Base-by-base conservation (phyloP, 2,329 filamentous ascomycete species). In the Pseudocercospora fuligena region DNA sequence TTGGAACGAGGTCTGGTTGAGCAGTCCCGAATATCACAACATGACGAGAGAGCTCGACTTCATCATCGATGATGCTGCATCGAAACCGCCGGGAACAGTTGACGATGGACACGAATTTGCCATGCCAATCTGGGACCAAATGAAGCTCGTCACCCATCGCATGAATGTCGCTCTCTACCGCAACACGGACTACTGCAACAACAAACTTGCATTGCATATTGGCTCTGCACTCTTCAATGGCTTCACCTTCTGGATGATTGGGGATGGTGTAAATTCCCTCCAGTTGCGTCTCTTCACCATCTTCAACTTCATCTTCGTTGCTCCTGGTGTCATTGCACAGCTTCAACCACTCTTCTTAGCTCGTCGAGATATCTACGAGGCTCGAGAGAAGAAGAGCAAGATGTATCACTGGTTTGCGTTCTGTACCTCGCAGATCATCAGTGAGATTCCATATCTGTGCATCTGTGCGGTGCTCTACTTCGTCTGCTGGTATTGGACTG, bases 341-440 rank as follows among this genome's bases (percentile, higher is more conserved):
- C 86, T 88, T 53, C 86, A 88, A 76, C 87, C 87, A 2, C 80
- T 86, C 51, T 89, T 88, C 75, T 80, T 86, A 60, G 86, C 85
- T 5, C 85, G 87, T 71, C 83, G 86, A 29, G 82, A 85, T 11
- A 80, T 89, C 8, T 88, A 87, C 76, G 86, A 88, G 75, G 84
- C 82, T 3, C 85, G 86, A 60, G 86, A 89, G 74, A 83, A 86
- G 36, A 86, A 89, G 1, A 87, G 85, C 75, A 92, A 92, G 73
- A 85, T 88, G 1, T 94, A 93, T 80, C 91, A 89, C 0, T 93
- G 91, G 91, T 83, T 87, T 68, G 88, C 85, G 0, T 93, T 93
- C 78, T 85, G 92, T 75, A 80, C 90, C 0, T 86, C 89, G 72
- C 90, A 92, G 72, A 86, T 93, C 66, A 65, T 91, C 3, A 89